These are phyloP conservation scores for Backusella luteola DNA, from an alignment of 192 early-diverging fungal genomes.

Conservation along the genomic window DNA sequence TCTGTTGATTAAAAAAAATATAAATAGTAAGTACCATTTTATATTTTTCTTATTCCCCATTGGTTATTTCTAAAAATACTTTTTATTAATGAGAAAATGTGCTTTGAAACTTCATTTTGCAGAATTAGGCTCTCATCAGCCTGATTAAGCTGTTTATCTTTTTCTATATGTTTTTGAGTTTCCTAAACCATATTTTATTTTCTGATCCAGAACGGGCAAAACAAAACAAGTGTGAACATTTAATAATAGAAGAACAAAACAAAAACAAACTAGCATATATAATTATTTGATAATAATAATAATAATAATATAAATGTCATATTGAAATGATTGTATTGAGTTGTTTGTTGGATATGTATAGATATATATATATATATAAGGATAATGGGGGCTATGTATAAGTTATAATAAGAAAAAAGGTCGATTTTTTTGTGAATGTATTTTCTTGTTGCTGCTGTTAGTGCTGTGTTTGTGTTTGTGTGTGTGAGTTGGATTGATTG, in stretches of 20 bases:
- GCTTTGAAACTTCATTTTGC: not conserved
- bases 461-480: not conserved
- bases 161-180: not conserved
- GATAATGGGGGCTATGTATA: constrained; percentile 6
- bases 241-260: not conserved
- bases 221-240: not conserved
- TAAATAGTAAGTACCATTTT: not conserved
- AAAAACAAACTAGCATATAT: not conserved
- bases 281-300: too few species aligned
- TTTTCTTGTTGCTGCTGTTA: too few species aligned
- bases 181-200: not conserved
- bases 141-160: not conserved
- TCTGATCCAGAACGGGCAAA: not conserved
- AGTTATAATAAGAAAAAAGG: not conserved
- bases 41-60: not conserved
- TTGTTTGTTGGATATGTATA: not conserved
- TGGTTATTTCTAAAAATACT: not conserved
- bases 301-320: not conserved
- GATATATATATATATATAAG: not conserved
- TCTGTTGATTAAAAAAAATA: not conserved
- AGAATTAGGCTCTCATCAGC: not conserved
- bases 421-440: not conserved
- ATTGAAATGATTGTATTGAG: constrained; percentile 2
- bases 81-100: not conserved
- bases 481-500: not conserved